Percentiles rank a stretch among this genome's conserved stretches.
Evolutionary conservation across 768 basidiomycete species (phyloP).

Genomic region (Psilocybe subaeruginosa): DNA sequence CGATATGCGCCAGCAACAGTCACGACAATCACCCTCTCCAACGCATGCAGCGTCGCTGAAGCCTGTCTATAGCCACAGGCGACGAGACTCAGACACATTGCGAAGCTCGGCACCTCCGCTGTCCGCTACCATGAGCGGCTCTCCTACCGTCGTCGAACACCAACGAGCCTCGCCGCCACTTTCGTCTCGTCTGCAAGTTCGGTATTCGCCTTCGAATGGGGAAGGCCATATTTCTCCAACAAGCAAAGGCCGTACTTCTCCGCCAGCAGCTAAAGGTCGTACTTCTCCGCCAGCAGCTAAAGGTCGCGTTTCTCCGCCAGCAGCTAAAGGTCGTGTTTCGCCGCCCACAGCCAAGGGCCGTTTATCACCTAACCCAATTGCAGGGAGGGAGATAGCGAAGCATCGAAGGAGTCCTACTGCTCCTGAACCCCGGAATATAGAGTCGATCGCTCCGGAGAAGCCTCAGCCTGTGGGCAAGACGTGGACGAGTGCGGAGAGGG

Average conservation of each 20-base stretch:
- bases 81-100: conserved; percentile 79
- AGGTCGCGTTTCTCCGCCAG: conserved; percentile 31
- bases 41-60: conserved; percentile 29
- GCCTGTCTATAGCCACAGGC: conserved; percentile 50
- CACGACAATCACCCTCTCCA: conserved; percentile 58
- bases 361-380: conserved; percentile 29
- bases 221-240: conserved; percentile 22
- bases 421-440: conserved; percentile 54
- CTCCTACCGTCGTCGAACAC: conserved; percentile 59
- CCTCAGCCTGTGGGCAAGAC: conserved; percentile 37
- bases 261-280: conserved; percentile 22
- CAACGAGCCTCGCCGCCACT: conserved; percentile 22
- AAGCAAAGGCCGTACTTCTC: conserved; percentile 29
- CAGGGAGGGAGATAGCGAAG: conserved; percentile 37
- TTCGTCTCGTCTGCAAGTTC: conserved; percentile 19
- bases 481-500: conserved; percentile 40
- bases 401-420: conserved; percentile 75
- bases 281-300: conserved; percentile 18
- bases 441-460: conserved; percentile 22
- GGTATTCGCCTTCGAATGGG: conserved; percentile 30
- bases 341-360: conserved; percentile 30
- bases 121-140: conserved; percentile 32
- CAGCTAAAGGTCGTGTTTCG: conserved; percentile 26
- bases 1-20: conserved; percentile 21
- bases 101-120: conserved; percentile 45